A percentile compares a stretch with the other conserved stretches of the same genome.
Conservation (phyloP, 2,329 filamentous ascomycete species). For the Exserohilum rostratum region DNA sequence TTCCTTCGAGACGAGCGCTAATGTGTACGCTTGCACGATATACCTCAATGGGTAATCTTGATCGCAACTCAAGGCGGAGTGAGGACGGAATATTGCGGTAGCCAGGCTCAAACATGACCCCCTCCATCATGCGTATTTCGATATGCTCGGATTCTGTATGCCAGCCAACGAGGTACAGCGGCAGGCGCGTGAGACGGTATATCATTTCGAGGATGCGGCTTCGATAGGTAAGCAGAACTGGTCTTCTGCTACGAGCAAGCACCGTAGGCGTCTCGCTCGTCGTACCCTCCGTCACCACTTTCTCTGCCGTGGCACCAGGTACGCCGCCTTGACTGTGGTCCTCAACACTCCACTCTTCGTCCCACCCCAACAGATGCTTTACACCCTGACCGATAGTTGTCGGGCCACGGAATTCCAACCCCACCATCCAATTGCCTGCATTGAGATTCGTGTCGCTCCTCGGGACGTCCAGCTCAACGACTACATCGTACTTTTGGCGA, state of each 20-base stretch:
- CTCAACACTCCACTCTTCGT: conserved; percentile 40
- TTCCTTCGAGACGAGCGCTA: conserved; percentile 74
- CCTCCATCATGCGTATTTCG: conserved; percentile 74
- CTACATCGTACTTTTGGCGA: conserved; percentile 85
- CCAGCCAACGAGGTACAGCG: conserved; percentile 72
- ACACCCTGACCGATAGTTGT: conserved; percentile 10
- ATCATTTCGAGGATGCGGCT: conserved; percentile 54
- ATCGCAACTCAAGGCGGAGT: conserved; percentile 71
- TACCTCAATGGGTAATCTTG: conserved; percentile 73
- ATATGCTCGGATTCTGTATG: conserved; percentile 68
- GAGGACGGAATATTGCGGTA: conserved; percentile 59
- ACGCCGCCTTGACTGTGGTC: conserved; percentile 25
- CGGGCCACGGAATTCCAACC: conserved; percentile 67
- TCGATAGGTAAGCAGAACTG: conserved; percentile 79
- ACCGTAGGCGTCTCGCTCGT: conserved; percentile 26
- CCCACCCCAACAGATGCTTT: conserved; percentile 36
- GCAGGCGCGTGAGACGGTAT: conserved; percentile 54
- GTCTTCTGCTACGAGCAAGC: conserved; percentile 65
- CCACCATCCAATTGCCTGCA: conserved; percentile 94
- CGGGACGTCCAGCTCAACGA: conserved; percentile 76
- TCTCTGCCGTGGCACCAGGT: conserved; percentile 16
- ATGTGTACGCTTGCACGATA: conserved; percentile 74
- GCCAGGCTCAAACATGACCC: conserved; percentile 67
- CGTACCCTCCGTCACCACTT: background rate
- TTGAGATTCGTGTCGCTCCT: conserved; percentile 76